A percentile compares a stretch with the other conserved stretches of the same genome.
These are phyloP conservation scores for Royoungia palumana DNA, from an alignment of 768 basidiomycete genomes.

Conservation along the genomic window DNA sequence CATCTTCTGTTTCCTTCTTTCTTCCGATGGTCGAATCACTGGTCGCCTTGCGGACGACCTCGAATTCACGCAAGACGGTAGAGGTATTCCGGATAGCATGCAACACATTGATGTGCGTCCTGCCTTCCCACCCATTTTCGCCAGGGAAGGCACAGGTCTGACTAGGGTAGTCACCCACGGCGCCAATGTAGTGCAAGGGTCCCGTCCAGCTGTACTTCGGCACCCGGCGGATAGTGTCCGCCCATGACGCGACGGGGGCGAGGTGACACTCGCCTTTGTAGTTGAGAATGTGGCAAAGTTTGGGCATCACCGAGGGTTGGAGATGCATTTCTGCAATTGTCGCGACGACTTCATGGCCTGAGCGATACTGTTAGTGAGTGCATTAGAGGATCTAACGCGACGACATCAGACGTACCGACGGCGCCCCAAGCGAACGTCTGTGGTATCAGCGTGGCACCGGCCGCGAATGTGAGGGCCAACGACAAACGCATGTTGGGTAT, in stretches of 20 bases:
- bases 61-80: constrained; percentile 51
- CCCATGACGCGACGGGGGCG: constrained; percentile 85
- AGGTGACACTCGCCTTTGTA: constrained; percentile 62
- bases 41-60: constrained; percentile 15
- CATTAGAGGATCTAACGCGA: not conserved
- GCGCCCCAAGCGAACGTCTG: constrained; percentile 38
- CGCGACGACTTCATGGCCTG: constrained; percentile 89
- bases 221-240: constrained; percentile 59
- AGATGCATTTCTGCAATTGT: constrained; percentile 94
- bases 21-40: not conserved
- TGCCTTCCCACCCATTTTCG: constrained; percentile 65
- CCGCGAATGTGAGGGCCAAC: constrained; percentile 10
- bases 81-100: constrained; percentile 79
- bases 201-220: constrained; percentile 67
- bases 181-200: constrained; percentile 72
- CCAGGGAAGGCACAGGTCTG: constrained; percentile 78
- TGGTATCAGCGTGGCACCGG: constrained; percentile 22
- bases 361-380: not conserved
- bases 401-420: constrained; percentile 28
- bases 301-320: constrained; percentile 63
- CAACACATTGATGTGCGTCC: constrained; percentile 60
- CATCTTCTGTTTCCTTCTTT: constrained; percentile 5
- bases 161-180: constrained; percentile 73
- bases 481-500: constrained; percentile 24
- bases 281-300: constrained; percentile 68